Evolutionary conservation across 2,329 filamentous ascomycete species (phyloP).

Genomic region (Penicillium brevicompactum): DNA sequence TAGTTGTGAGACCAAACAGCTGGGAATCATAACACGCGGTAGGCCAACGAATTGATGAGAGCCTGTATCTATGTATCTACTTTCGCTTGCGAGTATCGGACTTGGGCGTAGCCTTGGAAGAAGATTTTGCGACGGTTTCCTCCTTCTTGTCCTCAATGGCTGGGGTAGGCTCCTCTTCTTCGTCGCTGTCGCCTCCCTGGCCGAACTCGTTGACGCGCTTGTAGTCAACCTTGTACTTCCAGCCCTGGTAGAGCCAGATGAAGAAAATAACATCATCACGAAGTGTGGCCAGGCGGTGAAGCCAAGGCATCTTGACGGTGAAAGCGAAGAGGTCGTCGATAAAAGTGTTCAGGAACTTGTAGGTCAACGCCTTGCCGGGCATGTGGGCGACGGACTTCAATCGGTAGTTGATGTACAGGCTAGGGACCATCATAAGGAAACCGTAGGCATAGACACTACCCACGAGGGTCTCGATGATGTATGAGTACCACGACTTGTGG

Average conservation of each 20-base stretch:
- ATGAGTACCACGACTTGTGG: conserved; percentile 98
- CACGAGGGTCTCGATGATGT: conserved; percentile 90
- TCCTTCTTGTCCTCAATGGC: conserved; percentile 21
- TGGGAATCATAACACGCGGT: not conserved
- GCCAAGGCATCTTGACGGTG: conserved; percentile 97
- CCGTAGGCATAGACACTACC: conserved; percentile 97
- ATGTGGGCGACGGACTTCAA: conserved; percentile 93
- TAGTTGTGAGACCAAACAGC: not conserved
- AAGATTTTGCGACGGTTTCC: conserved; percentile 27
- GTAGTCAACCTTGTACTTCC: conserved; percentile 89
- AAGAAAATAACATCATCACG: conserved; percentile 98
- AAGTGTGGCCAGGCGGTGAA: conserved; percentile 89
- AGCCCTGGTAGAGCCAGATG: conserved; percentile 92
- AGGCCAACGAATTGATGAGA: not conserved
- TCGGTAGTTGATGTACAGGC: conserved; percentile 97
- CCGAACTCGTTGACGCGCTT: conserved; percentile 95
- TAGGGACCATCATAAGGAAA: conserved; percentile 98
- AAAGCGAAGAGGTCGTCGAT: conserved; percentile 99
- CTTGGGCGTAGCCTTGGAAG: conserved; percentile 31
- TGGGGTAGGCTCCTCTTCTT: conserved; percentile 49
- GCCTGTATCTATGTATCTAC: conserved; percentile 17
- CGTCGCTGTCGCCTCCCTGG: conserved; percentile 91
- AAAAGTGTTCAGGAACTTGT: conserved; percentile 98
- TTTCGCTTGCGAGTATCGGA: conserved; percentile 39
- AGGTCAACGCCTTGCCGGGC: conserved; percentile 94